Percentiles rank a stretch among this genome's conserved stretches.
These are phyloP conservation scores for Coniferiporia weirii DNA, from an alignment of 1,284 basidiomycete species.

Conservation along the genomic window DNA sequence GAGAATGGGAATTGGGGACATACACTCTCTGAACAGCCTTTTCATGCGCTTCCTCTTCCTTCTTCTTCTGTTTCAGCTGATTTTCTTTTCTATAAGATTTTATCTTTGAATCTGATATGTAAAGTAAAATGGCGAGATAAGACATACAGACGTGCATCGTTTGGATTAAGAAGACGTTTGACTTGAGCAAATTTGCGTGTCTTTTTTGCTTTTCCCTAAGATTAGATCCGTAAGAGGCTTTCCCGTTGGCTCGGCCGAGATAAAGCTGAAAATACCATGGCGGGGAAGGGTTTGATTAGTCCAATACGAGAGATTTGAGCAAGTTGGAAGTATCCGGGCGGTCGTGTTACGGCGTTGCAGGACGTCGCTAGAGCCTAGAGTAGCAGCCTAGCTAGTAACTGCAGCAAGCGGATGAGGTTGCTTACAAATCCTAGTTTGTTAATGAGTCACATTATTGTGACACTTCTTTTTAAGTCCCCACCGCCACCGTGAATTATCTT, in stretches of 20 bases:
- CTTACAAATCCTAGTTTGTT: too few relatives aligned
- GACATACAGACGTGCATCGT: conserved; percentile 86
- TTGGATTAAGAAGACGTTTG: conserved; percentile 94
- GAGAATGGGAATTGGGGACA: conserved; percentile 30
- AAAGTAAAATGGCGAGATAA: background rate
- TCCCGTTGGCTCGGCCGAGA: background rate
- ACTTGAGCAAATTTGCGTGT: conserved; percentile 93
- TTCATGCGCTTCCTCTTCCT: conserved; percentile 68
- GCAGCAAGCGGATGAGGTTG: too few relatives aligned
- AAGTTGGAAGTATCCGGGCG: too few relatives aligned
- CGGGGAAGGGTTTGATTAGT: background rate
- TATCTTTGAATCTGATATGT: conserved; percentile 12
- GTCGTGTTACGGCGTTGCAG: too few relatives aligned
- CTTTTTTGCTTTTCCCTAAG: conserved; percentile 90
- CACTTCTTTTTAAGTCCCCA: too few relatives aligned
- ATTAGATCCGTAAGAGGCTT: background rate
- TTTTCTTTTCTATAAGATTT: conserved; percentile 63
- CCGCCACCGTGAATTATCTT: too few relatives aligned
- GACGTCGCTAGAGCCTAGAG: too few relatives aligned
- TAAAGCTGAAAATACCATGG: background rate
- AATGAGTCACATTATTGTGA: too few relatives aligned
- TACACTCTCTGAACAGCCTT: conserved; percentile 70
- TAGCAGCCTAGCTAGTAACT: too few relatives aligned
- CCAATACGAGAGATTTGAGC: too few relatives aligned
- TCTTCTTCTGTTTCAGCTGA: conserved; percentile 72